These are phyloP conservation scores for Amaranthus hypochondriacus DNA, from an alignment of 148 eudicot genomes.

Conservation along the genomic window DNA sequence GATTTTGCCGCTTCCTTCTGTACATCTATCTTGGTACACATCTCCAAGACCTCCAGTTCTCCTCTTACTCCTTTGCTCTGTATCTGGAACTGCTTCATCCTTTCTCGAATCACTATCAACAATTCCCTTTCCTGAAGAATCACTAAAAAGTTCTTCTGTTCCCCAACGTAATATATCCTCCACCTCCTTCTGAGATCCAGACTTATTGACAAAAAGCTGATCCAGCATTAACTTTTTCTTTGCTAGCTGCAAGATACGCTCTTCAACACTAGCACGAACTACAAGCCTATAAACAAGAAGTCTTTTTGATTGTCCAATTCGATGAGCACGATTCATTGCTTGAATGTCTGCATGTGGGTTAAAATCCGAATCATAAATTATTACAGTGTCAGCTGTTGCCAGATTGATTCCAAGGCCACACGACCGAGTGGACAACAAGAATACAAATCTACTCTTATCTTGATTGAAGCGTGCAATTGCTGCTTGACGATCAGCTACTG, in stretches of 20 bases:
- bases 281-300: conserved; percentile 94
- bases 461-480: conserved; percentile 96
- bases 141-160: conserved; percentile 84
- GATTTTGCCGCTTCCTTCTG: conserved; percentile 69
- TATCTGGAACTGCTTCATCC: conserved; percentile 51
- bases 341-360: conserved; percentile 99
- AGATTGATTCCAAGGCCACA: conserved; percentile 99
- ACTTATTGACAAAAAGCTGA: conserved; percentile 93
- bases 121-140: conserved; percentile 50
- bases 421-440: conserved; percentile 84
- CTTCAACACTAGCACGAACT: conserved; percentile 99
- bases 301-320: conserved; percentile 91
- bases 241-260: conserved; percentile 95
- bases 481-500: conserved; percentile 86
- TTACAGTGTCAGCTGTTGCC: conserved; percentile 97
- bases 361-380: conserved; percentile 95
- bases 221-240: conserved; percentile 96
- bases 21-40: conserved; percentile 86
- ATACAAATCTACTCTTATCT: conserved; percentile 89
- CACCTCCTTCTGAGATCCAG: conserved; percentile 95
- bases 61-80: conserved; percentile 62
- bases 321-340: conserved; percentile 99
- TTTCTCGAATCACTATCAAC: conserved; percentile 44
- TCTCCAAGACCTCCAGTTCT: conserved; percentile 90
- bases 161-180: conserved; percentile 98